Evolutionary conservation across 225 moss, liverwort and hornwort species (phyloP).

Genomic region (Pseudoscleropodium purum): DNA sequence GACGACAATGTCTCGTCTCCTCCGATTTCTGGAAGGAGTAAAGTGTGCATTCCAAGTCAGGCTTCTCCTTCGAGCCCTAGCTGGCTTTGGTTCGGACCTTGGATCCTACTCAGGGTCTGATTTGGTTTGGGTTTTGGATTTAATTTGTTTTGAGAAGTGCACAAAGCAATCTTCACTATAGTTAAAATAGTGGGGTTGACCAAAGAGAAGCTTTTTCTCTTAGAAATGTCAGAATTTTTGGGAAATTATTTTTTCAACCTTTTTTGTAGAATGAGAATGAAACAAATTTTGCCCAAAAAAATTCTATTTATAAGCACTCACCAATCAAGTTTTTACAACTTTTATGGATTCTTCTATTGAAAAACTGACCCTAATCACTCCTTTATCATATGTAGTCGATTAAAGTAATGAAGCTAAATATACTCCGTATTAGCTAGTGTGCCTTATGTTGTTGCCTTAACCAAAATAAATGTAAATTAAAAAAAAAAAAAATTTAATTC

Average conservation of each 20-base stretch:
- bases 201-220: neutral
- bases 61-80: neutral
- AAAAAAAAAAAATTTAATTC: too few species aligned
- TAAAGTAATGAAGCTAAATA: too few species aligned
- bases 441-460: too few species aligned
- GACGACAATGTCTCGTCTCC: neutral
- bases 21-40: neutral
- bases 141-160: neutral
- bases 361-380: too few species aligned
- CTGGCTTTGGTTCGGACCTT: neutral
- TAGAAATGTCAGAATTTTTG: neutral
- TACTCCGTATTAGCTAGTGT: too few species aligned
- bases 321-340: too few species aligned
- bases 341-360: too few species aligned
- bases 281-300: too few species aligned
- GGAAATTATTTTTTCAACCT: neutral
- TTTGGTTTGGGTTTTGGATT: neutral
- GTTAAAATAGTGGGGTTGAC: neutral
- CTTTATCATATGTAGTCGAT: too few species aligned
- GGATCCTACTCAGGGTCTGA: neutral
- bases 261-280: too few species aligned
- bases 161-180: neutral
- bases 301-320: too few species aligned
- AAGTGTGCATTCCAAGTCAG: slow-evolving; percentile 17
- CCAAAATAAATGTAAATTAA: too few species aligned